These are phyloP conservation scores for Sergeia podlipaevii DNA, from an alignment of 208 protist genomes.

Conservation along the genomic window DNA sequence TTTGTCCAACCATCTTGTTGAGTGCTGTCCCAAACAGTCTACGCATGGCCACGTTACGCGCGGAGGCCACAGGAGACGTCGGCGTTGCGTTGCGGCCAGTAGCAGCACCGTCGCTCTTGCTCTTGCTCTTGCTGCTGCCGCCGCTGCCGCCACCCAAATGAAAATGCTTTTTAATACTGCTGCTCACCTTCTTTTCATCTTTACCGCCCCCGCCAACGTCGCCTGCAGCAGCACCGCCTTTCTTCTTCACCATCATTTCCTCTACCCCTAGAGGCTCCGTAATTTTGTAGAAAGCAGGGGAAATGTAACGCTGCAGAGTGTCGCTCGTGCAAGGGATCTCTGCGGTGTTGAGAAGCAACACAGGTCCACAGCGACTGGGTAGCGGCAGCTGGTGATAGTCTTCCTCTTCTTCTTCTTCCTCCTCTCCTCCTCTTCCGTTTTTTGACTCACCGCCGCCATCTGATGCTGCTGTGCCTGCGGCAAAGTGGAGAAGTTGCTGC, in stretches of 20 bases:
- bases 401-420: neutral
- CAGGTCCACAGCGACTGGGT: slow-evolving; percentile 15
- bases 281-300: slow-evolving; percentile 23
- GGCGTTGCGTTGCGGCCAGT: neutral
- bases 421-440: neutral
- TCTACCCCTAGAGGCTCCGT: slow-evolving; percentile 10
- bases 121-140: slow-evolving; percentile 7
- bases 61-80: neutral
- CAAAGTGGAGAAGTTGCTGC: neutral
- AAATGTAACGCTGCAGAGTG: slow-evolving; percentile 22
- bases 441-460: neutral
- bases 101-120: neutral
- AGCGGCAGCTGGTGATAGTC: slow-evolving; percentile 12
- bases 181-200: too few species aligned
- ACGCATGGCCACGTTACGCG: slow-evolving; percentile 18
- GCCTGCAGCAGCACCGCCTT: neutral
- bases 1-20: slow-evolving; percentile 33
- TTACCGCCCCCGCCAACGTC: too few species aligned
- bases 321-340: slow-evolving; percentile 36
- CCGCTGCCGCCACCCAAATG: too few species aligned
- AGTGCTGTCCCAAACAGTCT: slow-evolving; percentile 20
- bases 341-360: slow-evolving; percentile 36
- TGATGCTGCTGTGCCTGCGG: neutral
- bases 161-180: too few species aligned
- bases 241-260: neutral